Evolutionary conservation across 192 early-diverging fungal genomes (phyloP), one percentile per base, ranked within the genome.

Genomic region (Dimargaris verticillata): DNA sequence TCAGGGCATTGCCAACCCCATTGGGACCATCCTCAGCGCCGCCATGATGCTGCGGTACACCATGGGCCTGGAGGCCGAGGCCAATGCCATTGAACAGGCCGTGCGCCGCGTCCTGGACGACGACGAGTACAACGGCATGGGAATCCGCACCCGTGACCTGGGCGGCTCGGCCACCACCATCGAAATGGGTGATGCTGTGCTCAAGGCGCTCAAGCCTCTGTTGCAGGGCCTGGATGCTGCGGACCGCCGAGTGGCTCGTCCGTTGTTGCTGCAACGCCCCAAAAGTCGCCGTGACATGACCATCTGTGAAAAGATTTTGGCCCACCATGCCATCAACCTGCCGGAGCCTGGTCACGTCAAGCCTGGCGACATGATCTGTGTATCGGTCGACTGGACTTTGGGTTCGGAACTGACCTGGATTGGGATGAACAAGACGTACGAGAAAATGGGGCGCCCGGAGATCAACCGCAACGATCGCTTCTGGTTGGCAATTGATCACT

Each of bases 11-110:
- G 92, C 92, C 50, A 99, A 99, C 74, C 96, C 96, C 28, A 83
- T 99, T 43, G 96, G 92, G 45, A 97, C 94, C 48, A 99, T 99
- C 65, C 87, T 99, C 61, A 87, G 84, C 66, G 87, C 80, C 38
- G 94, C 96, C 26, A 80, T 99, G 80, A 74, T 99, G 72, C 77
- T 99, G 64, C 82, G 87, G 61, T 99, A 96, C 78, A 96, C 94
- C 44, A 78, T 99, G 64, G 85, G 83, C 64, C 71, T 95, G 70
- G 86, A 90, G 64, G 71, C 75, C 60, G 94, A 99, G 72, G 94
- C 94, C 58, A 79, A 83, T 62, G 88, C 89, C 17, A 66, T 99
- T 44, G 96, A 99, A 77, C 78, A 83, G 41, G 92, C 94, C 46
- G 94, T 97, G 25, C 83, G 84, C 63, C 76, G 83, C 54, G 94